Percentiles rank a stretch among this genome's conserved stretches.
phyloP scores from a whole-genome alignment of 192 early-diverging fungal genomes.

The Borealophlyctis nickersoniae region DNA sequence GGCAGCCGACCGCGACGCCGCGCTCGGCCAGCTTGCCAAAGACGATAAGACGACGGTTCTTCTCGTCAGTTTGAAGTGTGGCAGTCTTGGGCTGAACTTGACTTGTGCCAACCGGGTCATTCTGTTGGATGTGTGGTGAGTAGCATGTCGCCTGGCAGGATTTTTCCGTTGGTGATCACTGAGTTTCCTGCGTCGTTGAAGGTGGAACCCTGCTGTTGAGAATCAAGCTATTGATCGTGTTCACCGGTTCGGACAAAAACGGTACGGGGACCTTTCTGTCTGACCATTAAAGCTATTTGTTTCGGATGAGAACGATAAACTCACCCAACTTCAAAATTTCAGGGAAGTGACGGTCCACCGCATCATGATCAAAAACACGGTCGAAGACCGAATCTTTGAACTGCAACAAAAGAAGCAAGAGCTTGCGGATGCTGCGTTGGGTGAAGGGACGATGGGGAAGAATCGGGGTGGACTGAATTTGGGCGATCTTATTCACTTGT shows the following conservation, averaged over 20 bases:
- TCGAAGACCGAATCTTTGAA: constrained; percentile 70
- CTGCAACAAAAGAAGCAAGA: constrained; percentile 63
- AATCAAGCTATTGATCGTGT: constrained; percentile 69
- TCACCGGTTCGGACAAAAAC: constrained; percentile 42
- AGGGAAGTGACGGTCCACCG: constrained; percentile 57
- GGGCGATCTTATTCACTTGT: constrained; percentile 34
- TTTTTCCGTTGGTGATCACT: no score
- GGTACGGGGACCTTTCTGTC: constrained; percentile 51
- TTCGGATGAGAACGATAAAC: no score
- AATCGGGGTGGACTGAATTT: constrained; percentile 22
- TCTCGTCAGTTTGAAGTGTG: constrained; percentile 39
- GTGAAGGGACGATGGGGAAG: constrained; percentile 19
- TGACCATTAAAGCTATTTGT: no score
- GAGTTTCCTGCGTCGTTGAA: background rate
- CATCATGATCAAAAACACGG: constrained; percentile 59
- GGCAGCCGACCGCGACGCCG: constrained; percentile 17
- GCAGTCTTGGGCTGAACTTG: constrained; percentile 42
- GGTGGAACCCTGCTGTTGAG: constrained; percentile 70
- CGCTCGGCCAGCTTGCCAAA: constrained; percentile 16
- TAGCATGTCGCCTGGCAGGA: background rate
- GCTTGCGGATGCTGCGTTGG: constrained; percentile 32
- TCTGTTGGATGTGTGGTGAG: constrained; percentile 40
- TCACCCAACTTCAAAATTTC: constrained; percentile 39
- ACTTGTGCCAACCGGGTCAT: constrained; percentile 42
- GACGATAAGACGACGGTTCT: constrained; percentile 25